A percentile compares a stretch with the other conserved stretches of the same genome.
Conservation (phyloP, 129 eudicot species). For the Ambrosia artemisiifolia region DNA sequence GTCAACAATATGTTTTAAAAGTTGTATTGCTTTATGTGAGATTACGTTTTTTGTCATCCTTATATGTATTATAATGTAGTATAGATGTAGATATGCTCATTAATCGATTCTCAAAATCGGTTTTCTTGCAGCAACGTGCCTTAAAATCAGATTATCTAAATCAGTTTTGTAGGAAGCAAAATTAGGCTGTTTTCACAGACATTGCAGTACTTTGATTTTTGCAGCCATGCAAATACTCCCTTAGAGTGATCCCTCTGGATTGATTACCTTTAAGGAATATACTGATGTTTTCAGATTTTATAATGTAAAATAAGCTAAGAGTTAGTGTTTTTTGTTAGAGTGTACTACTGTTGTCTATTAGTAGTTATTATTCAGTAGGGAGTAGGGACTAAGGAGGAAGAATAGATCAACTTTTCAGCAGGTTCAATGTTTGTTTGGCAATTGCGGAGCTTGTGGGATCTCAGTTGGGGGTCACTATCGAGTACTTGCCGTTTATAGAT, state of each 20-base stretch:
- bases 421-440: neutral
- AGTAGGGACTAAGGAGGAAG: constrained; percentile 7
- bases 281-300: neutral
- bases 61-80: too few relatives aligned
- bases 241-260: neutral
- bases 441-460: neutral
- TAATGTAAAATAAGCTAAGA: neutral
- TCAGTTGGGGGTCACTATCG: too few relatives aligned
- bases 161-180: neutral
- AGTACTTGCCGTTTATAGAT: neutral
- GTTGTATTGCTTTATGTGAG: too few relatives aligned
- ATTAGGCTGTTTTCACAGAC: neutral
- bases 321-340: neutral
- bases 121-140: neutral
- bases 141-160: neutral
- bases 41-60: too few relatives aligned
- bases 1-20: too few relatives aligned
- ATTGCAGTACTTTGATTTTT: neutral
- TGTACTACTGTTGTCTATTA: neutral
- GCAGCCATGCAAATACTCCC: neutral
- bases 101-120: neutral
- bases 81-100: neutral
- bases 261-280: constrained; percentile 10
- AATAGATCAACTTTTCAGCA: neutral
- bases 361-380: neutral